Conservation (phyloP, 2,329 filamentous ascomycete species). For the Penicillium sp. region DNA sequence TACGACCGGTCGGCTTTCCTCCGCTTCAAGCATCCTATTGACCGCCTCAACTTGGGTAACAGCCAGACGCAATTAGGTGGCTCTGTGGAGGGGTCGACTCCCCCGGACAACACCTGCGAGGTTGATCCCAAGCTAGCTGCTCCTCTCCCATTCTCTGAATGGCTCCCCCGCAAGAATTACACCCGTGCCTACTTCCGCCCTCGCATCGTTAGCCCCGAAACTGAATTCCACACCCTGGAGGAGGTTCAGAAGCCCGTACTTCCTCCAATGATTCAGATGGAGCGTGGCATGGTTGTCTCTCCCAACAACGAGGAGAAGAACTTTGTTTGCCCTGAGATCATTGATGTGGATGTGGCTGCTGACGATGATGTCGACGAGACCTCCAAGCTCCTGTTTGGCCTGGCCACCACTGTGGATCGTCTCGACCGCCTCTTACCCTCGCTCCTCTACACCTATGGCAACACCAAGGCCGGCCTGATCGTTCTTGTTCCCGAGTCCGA, state of each 20-base stretch:
- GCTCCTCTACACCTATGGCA: conserved; percentile 48
- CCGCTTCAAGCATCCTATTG: conserved; percentile 42
- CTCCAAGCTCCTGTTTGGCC: conserved; percentile 46
- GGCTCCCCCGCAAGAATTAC: conserved; percentile 50
- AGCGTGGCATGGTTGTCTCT: conserved; percentile 45
- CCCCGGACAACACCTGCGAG: conserved; percentile 38
- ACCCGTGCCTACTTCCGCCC: conserved; percentile 49
- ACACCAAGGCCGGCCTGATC: conserved; percentile 46
- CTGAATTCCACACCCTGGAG: conserved; percentile 46
- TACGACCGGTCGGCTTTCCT: conserved; percentile 44
- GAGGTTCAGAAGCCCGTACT: conserved; percentile 44
- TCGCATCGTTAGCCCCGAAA: conserved; percentile 39
- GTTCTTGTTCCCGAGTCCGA: conserved; percentile 48
- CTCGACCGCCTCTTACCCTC: conserved; percentile 46
- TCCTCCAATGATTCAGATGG: conserved; percentile 43
- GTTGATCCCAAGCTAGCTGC: conserved; percentile 40
- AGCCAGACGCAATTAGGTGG: conserved; percentile 24
- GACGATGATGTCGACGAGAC: conserved; percentile 47
- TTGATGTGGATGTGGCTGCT: conserved; percentile 46
- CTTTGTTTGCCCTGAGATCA: conserved; percentile 44
- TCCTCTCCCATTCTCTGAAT: conserved; percentile 45
- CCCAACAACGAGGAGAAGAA: conserved; percentile 36
- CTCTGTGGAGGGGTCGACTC: conserved; percentile 22
- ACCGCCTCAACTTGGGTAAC: conserved; percentile 30
- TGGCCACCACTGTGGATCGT: conserved; percentile 49